Base-by-base conservation (phyloP, 257 asterid species). In the Marsdenia floribunda region DNA sequence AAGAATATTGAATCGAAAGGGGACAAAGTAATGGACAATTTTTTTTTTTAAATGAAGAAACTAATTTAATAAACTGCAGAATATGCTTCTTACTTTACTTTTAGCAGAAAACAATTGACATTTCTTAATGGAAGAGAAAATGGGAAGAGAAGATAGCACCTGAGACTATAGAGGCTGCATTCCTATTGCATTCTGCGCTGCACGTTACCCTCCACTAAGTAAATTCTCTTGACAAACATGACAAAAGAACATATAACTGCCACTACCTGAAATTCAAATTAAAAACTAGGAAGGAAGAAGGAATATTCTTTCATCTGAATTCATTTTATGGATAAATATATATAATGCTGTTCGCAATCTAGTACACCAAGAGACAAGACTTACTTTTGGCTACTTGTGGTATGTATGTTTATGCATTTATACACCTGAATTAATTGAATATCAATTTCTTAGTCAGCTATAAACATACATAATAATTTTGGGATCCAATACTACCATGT, bases 201-300 rank as follows among this genome's bases (percentile, higher is more conserved):
- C 91, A 87, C 82, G 91, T 87, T 85, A 77, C 81, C 29, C 78
- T 58, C 87, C 87, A 87, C 85, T 73, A 29, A 38, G 2, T 3
- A 71, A 37, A 59, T 46, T 26, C 46, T 16, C 42, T 22, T 21
- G 53, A 49, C 18, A 15, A 76, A 72, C 72, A 59, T 9, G 74
- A 65, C 75, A 77, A 47, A 68, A 58, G 74, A 65, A 70, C 75
- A 82, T 74, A 68, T 77, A 82, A 82, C 85, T 80, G 78, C 80
- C 77, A 73, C 67, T 54, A 70, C 69, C 75, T 24, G 40, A 73
- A 57, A 63, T 59, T 72, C 57, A 46, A 78, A 44, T 73, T 70
- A 53, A 76, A 80, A 72, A 83, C 77, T 78, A 66, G n/a, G 22
- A 53, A 53, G 59, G 59, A 78, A 80, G 61, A 15, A n/a, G 74